Base-by-base conservation (phyloP, 306 rosid species). In the Gynostemma pentaphyllum region DNA sequence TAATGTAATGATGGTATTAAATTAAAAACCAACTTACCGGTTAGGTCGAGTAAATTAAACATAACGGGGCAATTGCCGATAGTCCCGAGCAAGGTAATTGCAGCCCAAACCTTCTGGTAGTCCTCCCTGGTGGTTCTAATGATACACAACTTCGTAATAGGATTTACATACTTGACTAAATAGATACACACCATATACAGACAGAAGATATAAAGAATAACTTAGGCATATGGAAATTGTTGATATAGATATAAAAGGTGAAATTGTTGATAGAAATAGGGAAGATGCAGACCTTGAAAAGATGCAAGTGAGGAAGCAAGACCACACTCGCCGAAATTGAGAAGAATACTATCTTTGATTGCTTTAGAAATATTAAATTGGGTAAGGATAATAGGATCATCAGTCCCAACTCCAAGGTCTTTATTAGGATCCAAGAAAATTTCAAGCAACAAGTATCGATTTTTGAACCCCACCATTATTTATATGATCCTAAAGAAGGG, bases 271-370 rank as follows among this genome's bases (percentile, higher is more conserved):
- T 14, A 51, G 2, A 69, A 30, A 7, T 19, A 13, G 26, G 4
- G 7, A 12, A 4, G 18, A 70, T 11, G 10, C 21, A 26, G 26
- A 84, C 96, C 87, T 44, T 79, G 94, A 42, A 81, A 81, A 15
- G 96, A 84, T 71, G 87, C 95, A n/a, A 79, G 59, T 2, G 90
- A 73, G 0, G 84, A 81, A 71, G 90, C 94, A 71, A 88, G 76
- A 75, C 96, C 99, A 68, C 96, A 86, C 81, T 86, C 90, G 45
- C 95, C 95, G 63, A 86, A 88, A 74, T 88, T 88, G 19, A 79
- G 71, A 46, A 84, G 84, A 65, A 84, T 76, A 80, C 84, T 86
- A 9, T 86, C 94, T 75, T 69, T 84, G 48, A 88, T 76, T 24
- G 87, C 90, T 55, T 81, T 88, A 0, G 81, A 69, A 37, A 92